These are phyloP conservation scores for Podospora appendiculata DNA, from an alignment of 495 filamentous ascomycete species.

Conservation along the genomic window DNA sequence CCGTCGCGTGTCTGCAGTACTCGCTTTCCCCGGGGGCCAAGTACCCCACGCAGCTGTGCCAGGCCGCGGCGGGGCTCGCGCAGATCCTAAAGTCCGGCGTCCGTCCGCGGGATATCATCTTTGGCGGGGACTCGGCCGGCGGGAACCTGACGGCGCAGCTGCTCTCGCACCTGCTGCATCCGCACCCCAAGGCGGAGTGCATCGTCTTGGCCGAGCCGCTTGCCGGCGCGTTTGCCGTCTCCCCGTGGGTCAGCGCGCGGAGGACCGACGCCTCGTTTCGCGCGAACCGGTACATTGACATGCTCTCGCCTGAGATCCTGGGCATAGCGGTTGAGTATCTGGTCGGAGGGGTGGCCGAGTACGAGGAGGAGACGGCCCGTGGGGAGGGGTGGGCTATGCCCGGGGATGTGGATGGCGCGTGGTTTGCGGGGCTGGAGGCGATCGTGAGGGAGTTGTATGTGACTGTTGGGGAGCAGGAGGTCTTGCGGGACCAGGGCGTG, in stretches of 20 bases:
- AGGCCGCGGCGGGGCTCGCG: slow-evolving; percentile 18
- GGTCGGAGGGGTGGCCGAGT: background rate
- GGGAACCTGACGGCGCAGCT: slow-evolving; percentile 22
- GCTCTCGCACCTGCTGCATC: slow-evolving; percentile 19
- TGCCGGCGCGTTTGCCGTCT: slow-evolving; percentile 20
- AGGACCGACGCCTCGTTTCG: slow-evolving; percentile 2
- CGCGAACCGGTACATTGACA: slow-evolving; percentile 20
- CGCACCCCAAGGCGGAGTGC: slow-evolving; percentile 9
- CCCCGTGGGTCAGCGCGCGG: slow-evolving; percentile 16
- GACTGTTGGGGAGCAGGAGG: slow-evolving; percentile 11
- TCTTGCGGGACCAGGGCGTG: slow-evolving; percentile 10
- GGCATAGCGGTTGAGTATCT: background rate
- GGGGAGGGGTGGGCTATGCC: slow-evolving; percentile 18
- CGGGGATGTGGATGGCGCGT: slow-evolving; percentile 14
- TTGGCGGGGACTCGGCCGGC: slow-evolving; percentile 28
- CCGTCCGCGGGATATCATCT: slow-evolving; percentile 12
- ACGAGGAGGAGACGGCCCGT: slow-evolving; percentile 2
- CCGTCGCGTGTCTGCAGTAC: slow-evolving; percentile 26
- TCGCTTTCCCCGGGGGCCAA: slow-evolving; percentile 16
- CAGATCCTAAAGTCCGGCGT: slow-evolving; percentile 15
- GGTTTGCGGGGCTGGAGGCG: slow-evolving; percentile 15
- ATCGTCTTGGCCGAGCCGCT: slow-evolving; percentile 11
- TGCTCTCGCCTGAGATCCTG: slow-evolving; percentile 12
- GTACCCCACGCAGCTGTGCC: slow-evolving; percentile 20
- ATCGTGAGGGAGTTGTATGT: slow-evolving; percentile 8